Evolutionary conservation across 1,284 basidiomycete genomes (phyloP).

Genomic region (Sanghuangporus weigelae): DNA sequence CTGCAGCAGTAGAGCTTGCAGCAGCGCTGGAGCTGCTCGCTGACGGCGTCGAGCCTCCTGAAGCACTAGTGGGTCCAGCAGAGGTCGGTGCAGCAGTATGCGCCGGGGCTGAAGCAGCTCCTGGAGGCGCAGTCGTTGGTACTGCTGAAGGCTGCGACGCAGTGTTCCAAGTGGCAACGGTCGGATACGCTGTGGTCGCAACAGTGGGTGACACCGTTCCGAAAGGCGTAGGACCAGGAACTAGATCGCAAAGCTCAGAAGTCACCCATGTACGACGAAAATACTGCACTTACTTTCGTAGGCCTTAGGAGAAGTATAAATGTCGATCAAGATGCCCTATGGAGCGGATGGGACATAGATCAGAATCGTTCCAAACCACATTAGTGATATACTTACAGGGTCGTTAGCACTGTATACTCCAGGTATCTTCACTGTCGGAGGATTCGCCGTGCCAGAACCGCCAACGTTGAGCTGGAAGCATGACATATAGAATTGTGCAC

Average conservation of each 20-base stretch:
- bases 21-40: conserved; percentile 2
- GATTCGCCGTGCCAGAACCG: conserved; percentile 35
- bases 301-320: conserved; percentile 26
- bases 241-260: conserved; percentile 22
- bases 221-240: conserved; percentile 42
- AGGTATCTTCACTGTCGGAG: conserved; percentile 41
- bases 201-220: conserved; percentile 29
- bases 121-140: conserved; percentile 25
- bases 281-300: conserved; percentile 29
- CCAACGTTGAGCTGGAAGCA: conserved; percentile 45
- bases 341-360: neutral
- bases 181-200: conserved; percentile 31
- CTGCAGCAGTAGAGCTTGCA: conserved; percentile 5
- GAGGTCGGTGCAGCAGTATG: neutral
- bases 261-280: neutral
- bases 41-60: neutral
- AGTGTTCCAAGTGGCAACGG: conserved; percentile 36
- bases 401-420: conserved; percentile 40
- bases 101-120: conserved; percentile 23
- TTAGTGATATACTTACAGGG: conserved; percentile 22
- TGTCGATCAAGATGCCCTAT: conserved; percentile 35
- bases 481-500: conserved; percentile 49
- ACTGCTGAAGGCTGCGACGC: conserved; percentile 32
- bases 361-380: conserved; percentile 23
- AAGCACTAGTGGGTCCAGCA: neutral